Evolutionary conservation across 345 rosid species (phyloP).

Genomic region (Microthlaspi erraticum): DNA sequence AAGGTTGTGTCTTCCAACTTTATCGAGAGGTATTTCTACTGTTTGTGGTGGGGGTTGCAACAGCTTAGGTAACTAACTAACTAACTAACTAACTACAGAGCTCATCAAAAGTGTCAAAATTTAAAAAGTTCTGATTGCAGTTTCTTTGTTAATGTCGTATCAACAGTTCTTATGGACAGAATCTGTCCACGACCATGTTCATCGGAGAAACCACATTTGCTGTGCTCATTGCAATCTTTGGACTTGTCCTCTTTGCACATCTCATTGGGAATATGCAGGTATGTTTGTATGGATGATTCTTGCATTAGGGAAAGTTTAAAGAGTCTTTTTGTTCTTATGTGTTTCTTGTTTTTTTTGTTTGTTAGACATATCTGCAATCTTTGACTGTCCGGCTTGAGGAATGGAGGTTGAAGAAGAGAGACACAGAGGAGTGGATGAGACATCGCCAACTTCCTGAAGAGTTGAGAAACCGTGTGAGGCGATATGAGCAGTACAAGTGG

Average conservation of each 20-base stretch:
- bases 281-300: slow-evolving; percentile 51
- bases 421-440: slow-evolving; percentile 96
- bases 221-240: slow-evolving; percentile 77
- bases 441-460: slow-evolving; percentile 94
- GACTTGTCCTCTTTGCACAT: slow-evolving; percentile 89
- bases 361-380: slow-evolving; percentile 88
- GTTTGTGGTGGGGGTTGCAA: slow-evolving; percentile 94
- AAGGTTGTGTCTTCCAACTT: slow-evolving; percentile 60
- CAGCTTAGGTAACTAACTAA: slow-evolving; percentile 62
- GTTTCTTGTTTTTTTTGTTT: slow-evolving; percentile 26
- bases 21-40: slow-evolving; percentile 73
- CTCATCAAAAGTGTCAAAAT: not conserved
- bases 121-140: slow-evolving; percentile 7
- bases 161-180: slow-evolving; percentile 89
- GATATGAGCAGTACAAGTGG: slow-evolving; percentile 90
- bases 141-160: slow-evolving; percentile 39
- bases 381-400: slow-evolving; percentile 86
- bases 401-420: slow-evolving; percentile 92
- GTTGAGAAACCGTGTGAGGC: slow-evolving; percentile 63
- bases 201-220: slow-evolving; percentile 91
- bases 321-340: slow-evolving; percentile 11
- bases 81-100: slow-evolving; percentile 23
- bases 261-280: slow-evolving; percentile 99
- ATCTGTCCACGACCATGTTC: slow-evolving; percentile 76
- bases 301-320: not conserved